These are phyloP conservation scores for Rhizoclosmatium sp. DNA, from an alignment of 192 early-diverging fungal genomes.

Conservation along the genomic window DNA sequence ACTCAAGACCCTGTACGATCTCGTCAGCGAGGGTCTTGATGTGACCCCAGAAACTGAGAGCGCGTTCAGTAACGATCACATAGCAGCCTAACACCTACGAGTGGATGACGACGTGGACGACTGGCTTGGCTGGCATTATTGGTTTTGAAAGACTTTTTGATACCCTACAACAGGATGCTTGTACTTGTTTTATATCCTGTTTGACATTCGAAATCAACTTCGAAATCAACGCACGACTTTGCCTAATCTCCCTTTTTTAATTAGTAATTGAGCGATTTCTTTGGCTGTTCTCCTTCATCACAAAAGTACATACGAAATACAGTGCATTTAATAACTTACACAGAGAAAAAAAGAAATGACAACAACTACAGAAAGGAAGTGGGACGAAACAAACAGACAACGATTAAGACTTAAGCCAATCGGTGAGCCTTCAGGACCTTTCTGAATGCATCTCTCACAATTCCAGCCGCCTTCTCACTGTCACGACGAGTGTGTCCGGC, in stretches of 20 bases:
- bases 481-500: conserved; percentile 83
- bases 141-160: too few relatives aligned
- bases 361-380: neutral
- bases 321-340: neutral
- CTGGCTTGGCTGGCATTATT: conserved; percentile 26
- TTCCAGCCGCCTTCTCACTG: conserved; percentile 80
- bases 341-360: neutral
- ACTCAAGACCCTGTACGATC: conserved; percentile 70
- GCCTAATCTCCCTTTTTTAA: too few relatives aligned
- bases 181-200: too few relatives aligned
- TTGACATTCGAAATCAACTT: too few relatives aligned
- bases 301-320: too few relatives aligned
- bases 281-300: too few relatives aligned
- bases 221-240: too few relatives aligned
- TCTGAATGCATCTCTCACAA: conserved; percentile 74
- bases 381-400: neutral
- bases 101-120: conserved; percentile 75
- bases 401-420: neutral
- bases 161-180: too few relatives aligned
- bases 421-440: conserved; percentile 50
- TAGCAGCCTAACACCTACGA: conserved; percentile 36
- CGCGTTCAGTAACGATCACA: neutral
- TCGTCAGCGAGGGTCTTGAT: conserved; percentile 71
- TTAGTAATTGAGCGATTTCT: too few relatives aligned
- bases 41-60: conserved; percentile 59